phyloP scores from a whole-genome alignment of 345 rosid genomes.

The Rhodamnia argentea region DNA sequence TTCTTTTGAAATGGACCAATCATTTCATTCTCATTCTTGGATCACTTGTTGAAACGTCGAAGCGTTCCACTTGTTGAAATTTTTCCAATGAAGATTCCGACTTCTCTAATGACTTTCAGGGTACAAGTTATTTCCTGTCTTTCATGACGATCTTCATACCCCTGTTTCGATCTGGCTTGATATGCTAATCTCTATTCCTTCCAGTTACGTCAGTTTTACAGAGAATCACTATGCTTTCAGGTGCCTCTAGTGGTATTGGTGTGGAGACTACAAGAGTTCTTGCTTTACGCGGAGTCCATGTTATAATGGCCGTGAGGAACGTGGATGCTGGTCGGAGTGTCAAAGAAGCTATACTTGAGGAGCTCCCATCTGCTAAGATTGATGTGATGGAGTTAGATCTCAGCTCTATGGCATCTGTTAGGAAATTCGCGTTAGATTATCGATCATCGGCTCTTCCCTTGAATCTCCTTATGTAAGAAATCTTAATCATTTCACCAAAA shows the following conservation, averaged over 20 bases:
- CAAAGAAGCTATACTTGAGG: constrained; percentile 14
- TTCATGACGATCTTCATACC: not conserved
- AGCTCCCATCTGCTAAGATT: constrained; percentile 4
- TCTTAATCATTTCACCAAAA: not conserved
- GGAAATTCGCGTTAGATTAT: constrained; percentile 20
- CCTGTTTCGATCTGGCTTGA: not conserved
- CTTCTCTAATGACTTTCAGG: not conserved
- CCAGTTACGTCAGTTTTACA: not conserved
- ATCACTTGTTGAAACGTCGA: not conserved
- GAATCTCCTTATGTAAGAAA: constrained; percentile 30
- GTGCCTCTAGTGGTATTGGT: constrained; percentile 37
- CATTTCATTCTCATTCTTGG: not conserved
- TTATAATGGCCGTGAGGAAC: constrained; percentile 13
- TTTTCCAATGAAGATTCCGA: not conserved
- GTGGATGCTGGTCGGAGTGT: constrained; percentile 18
- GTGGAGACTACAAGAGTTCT: constrained; percentile 26
- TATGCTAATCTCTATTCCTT: not conserved
- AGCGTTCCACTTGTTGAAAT: not conserved
- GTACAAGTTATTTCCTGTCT: too few relatives aligned
- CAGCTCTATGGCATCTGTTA: constrained; percentile 22
- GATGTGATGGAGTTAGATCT: constrained; percentile 31
- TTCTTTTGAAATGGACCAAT: not conserved
- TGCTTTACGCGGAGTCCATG: constrained; percentile 5
- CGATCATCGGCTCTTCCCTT: constrained; percentile 19
- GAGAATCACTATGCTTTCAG: constrained; percentile 1